These are phyloP conservation scores for Actinomortierella wolfii DNA, from an alignment of 371 early-diverging fungal genomes.

Conservation along the genomic window DNA sequence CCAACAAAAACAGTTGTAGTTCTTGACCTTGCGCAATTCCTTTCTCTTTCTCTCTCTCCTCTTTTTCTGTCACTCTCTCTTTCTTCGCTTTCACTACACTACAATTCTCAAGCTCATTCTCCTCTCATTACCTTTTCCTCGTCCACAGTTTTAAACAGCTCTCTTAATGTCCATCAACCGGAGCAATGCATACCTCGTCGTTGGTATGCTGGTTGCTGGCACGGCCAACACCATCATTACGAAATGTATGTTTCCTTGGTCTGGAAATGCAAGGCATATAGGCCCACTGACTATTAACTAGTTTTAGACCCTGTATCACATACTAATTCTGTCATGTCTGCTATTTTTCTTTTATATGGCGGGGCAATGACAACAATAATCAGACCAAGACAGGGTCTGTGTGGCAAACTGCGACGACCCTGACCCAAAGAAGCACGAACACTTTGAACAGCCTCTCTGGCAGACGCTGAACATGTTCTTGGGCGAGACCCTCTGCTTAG, in stretches of 20 bases:
- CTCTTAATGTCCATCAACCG: slow-evolving; percentile 39
- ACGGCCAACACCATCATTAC: slow-evolving; percentile 84
- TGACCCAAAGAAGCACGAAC: slow-evolving; percentile 67
- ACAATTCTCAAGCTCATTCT: neutral
- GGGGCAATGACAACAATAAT: neutral
- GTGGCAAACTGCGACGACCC: slow-evolving; percentile 85
- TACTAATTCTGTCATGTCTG: no score
- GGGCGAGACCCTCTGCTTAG: slow-evolving; percentile 84
- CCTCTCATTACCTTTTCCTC: neutral
- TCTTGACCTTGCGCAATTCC: neutral
- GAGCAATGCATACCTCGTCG: slow-evolving; percentile 55
- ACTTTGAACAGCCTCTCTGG: slow-evolving; percentile 97
- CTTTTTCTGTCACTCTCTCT: no score
- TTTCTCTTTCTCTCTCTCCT: neutral
- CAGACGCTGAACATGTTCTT: slow-evolving; percentile 97
- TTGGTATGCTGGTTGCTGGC: slow-evolving; percentile 84
- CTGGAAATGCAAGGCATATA: no score
- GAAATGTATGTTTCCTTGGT: slow-evolving; percentile 54
- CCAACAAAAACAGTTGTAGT: slow-evolving; percentile 4
- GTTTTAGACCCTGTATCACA: no score
- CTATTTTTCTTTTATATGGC: no score
- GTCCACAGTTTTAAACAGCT: neutral
- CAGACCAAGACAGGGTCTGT: slow-evolving; percentile 86
- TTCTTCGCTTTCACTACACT: no score
- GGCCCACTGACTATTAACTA: no score